These are phyloP conservation scores for Astragalus glycyphyllos DNA, from an alignment of 306 rosid species.

Conservation along the genomic window DNA sequence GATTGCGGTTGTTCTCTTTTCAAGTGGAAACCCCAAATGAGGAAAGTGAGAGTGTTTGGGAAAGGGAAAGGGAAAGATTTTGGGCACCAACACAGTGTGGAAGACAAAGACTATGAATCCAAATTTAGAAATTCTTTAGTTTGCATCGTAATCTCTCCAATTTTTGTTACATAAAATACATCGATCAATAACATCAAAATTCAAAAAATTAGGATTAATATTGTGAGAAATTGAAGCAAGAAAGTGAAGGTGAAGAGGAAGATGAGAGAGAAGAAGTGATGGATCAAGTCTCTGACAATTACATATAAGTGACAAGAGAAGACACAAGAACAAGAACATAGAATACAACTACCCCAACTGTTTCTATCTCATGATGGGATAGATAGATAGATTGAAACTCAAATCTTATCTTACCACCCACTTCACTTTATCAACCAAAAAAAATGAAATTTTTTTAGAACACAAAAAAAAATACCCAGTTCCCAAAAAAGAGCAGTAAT, in stretches of 20 bases:
- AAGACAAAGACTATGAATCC: conserved; percentile 62
- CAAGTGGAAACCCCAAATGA: conserved; percentile 58
- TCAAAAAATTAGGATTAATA: neutral
- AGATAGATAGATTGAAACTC: neutral
- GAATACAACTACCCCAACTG: conserved; percentile 20
- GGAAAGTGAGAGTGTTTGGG: conserved; percentile 73
- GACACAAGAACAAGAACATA: conserved; percentile 40
- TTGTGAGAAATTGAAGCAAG: neutral
- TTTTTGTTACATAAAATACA: conserved; percentile 49
- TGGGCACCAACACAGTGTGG: conserved; percentile 54
- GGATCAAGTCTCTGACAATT: conserved; percentile 37
- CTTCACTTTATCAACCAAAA: too few species aligned
- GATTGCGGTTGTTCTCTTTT: conserved; percentile 39
- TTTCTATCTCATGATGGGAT: neutral
- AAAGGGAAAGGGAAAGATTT: conserved; percentile 47
- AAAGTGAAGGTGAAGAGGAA: conserved; percentile 30
- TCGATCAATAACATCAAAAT: conserved; percentile 22
- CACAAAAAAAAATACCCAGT: conserved; percentile 32
- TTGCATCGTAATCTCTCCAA: conserved; percentile 27
- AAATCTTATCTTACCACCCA: too few species aligned
- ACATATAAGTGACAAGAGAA: neutral
- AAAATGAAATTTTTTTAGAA: neutral
- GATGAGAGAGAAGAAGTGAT: neutral
- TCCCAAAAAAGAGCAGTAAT: conserved; percentile 57
- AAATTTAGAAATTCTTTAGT: conserved; percentile 58